Evolutionary conservation across 2,329 filamentous ascomycete species (phyloP), one percentile per base, ranked within the genome.

Genomic region (Bisporella sp.): DNA sequence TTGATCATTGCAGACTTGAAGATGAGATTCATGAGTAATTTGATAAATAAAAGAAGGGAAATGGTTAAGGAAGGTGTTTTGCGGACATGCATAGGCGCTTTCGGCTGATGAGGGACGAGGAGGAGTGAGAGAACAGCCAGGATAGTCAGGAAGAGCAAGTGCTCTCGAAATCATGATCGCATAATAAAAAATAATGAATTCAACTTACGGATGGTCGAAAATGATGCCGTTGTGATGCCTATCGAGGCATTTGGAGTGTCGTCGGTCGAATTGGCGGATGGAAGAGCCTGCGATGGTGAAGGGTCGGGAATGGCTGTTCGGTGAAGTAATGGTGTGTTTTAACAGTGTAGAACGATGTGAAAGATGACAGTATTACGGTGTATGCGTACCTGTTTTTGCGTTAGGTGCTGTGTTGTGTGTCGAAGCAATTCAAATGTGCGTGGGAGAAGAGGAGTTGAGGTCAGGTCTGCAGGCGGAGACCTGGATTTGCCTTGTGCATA

Each of bases 161-260:
- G 41, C 48, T 8, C 13, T 8, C 50, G 49, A 57, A 48, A 59
- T 47, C 59, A 56, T 56, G 64, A 65, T 66, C 64, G 64, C 64
- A 65, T 63, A 63, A 48, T 40, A 54, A 52, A 12, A 49, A 58
- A 51, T 44, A 61, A 47, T 43, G 51, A 59, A 53, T 43, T 41
- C 21, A 54, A 66, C 64, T 64, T 63, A 66, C 64, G 58, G 52
- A 46, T 55, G 54, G 52, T 59, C 53, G 49, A 57, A 60, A 62
- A 53, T 49, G 52, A 59, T 61, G 58, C 43, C 52, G 59, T 62
- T 59, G 60, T 54, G 58, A 57, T 53, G 57, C 56, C 61, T 65
- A 64, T 66, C 59, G 57, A 62, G 56, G 60, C 64, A 65, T 66
- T 57, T 58, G 57, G 53, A 58, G 51, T 42, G 59, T 54, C 30